Percentiles rank a stretch among this genome's conserved stretches.
phyloP scores from a whole-genome alignment of 768 basidiomycete genomes.

The Clavaria fumosa region DNA sequence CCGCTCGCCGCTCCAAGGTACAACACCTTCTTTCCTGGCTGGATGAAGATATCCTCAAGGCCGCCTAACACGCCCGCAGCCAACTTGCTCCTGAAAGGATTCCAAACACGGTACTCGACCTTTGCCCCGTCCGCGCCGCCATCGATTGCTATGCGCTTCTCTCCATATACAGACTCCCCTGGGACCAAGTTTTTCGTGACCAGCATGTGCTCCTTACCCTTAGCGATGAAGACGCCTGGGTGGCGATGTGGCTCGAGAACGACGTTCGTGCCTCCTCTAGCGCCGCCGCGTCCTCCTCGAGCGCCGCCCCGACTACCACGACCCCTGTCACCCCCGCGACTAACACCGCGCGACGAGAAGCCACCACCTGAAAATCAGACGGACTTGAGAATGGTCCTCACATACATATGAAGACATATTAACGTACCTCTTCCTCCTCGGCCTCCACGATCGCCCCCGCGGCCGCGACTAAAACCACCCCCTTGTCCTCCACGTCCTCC shows the following conservation, averaged over 20 bases:
- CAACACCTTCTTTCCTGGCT: conserved; percentile 87
- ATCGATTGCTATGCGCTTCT: conserved; percentile 90
- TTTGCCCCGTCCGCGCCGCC: conserved; percentile 65
- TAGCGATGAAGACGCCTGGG: conserved; percentile 89
- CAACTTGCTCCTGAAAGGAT: conserved; percentile 94
- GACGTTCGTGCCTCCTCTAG: conserved; percentile 71
- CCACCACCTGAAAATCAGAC: conserved; percentile 19
- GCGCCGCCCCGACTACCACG: conserved; percentile 37
- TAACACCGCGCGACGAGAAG: conserved; percentile 27
- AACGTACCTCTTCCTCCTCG: conserved; percentile 19
- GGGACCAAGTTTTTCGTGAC: conserved; percentile 98
- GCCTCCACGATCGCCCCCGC: conserved; percentile 23
- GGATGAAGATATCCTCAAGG: conserved; percentile 84
- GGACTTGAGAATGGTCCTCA: background rate
- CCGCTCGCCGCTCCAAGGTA: conserved; percentile 98
- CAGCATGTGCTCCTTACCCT: conserved; percentile 91
- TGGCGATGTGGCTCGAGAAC: conserved; percentile 94
- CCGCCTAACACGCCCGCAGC: conserved; percentile 95
- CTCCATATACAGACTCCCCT: conserved; percentile 95
- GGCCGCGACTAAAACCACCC: conserved; percentile 20
- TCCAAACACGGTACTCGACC: conserved; percentile 97
- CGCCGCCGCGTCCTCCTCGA: conserved; percentile 54
- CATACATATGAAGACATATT: background rate
- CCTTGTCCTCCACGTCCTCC: conserved; percentile 18
- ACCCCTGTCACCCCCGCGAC: conserved; percentile 28